Evolutionary conservation across 1,139 yeast species (phyloP).

Genomic region (Yamadazyma membranifaciens): DNA sequence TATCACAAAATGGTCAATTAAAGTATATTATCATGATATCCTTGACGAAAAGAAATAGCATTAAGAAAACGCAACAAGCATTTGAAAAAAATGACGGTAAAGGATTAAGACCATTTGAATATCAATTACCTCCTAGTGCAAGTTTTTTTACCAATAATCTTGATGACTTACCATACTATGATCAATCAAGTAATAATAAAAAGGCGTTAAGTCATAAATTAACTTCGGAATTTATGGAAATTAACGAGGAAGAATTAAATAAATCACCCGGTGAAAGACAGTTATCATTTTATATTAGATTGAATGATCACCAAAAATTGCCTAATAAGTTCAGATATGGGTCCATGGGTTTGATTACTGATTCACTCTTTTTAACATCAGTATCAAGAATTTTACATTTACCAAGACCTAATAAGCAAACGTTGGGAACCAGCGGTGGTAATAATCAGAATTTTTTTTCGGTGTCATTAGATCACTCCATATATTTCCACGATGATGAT

Average conservation of each 20-base stretch:
- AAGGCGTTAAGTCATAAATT: slow-evolving; percentile 27
- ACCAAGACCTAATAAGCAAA: slow-evolving; percentile 18
- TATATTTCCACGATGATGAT: slow-evolving; percentile 42
- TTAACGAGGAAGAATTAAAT: slow-evolving; percentile 16
- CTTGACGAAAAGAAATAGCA: slow-evolving; percentile 30
- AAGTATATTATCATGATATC: slow-evolving; percentile 35
- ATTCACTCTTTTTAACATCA: slow-evolving; percentile 35
- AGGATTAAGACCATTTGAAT: slow-evolving; percentile 31
- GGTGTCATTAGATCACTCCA: slow-evolving; percentile 42
- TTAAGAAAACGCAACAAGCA: slow-evolving; percentile 10
- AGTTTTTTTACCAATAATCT: slow-evolving; percentile 21
- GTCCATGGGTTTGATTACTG: slow-evolving; percentile 30
- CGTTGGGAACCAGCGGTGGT: slow-evolving; percentile 20
- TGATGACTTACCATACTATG: slow-evolving; percentile 18
- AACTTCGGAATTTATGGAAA: slow-evolving; percentile 26
- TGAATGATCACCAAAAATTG: slow-evolving; percentile 21
- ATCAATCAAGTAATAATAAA: slow-evolving; percentile 13
- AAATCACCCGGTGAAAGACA: slow-evolving; percentile 31
- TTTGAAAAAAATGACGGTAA: slow-evolving; percentile 15
- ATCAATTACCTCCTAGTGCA: slow-evolving; percentile 28
- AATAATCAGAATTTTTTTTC: slow-evolving; percentile 28
- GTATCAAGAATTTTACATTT: slow-evolving; percentile 29
- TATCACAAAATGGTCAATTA: slow-evolving; percentile 27
- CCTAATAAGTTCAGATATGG: slow-evolving; percentile 13
- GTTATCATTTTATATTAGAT: slow-evolving; percentile 30